Evolutionary conservation across 495 filamentous ascomycete species (phyloP), one percentile per base, ranked within the genome.

Genomic region (Annulohypoxylon bovei): DNA sequence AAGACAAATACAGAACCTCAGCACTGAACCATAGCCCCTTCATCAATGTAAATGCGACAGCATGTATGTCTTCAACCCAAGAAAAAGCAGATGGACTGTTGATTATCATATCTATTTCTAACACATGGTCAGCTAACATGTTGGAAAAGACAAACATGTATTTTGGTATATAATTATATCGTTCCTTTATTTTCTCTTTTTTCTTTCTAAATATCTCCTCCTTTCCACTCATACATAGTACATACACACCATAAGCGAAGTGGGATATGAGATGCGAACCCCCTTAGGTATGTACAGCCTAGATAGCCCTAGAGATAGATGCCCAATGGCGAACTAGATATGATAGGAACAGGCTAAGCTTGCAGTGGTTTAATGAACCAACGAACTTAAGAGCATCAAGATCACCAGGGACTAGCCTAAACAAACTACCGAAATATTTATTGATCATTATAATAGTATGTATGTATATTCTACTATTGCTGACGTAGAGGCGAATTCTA

Each of bases 311-410:
- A 54, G 9, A 18, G 6, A 50, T 54, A 30, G 44, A 67, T 59
- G 52, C 52, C 60, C 25, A 42, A 65, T 40, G 33, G 33, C n/a
- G 35, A 53, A 40, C 62, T 44, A 64, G 53, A 23, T 47, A 37
- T 16, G 60, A 16, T 47, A 69, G 59, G 70, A 72, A 68, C 60
- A 62, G 59, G 64, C 54, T 72, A 65, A 50, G 64, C 63, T 67
- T 37, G 30, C 32, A 33, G 47, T 39, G 20, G 23, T 55, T 62
- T 64, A 37, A 72, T 50, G 52, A 64, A 40, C 69, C 59, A 40
- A 59, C 35, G 4, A 53, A 28, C 23, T 52, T 49, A 28, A 42
- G 28, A 49, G 37, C 27, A 22, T 71, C 65, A 65, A 39, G 70
- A 72, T 68, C 70, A 53, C 49, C 65, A 68, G 65, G 70, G 65